Evolutionary conservation across 2,329 filamentous ascomycete genomes (phyloP).

Genomic region (Alternaria gaisen): DNA sequence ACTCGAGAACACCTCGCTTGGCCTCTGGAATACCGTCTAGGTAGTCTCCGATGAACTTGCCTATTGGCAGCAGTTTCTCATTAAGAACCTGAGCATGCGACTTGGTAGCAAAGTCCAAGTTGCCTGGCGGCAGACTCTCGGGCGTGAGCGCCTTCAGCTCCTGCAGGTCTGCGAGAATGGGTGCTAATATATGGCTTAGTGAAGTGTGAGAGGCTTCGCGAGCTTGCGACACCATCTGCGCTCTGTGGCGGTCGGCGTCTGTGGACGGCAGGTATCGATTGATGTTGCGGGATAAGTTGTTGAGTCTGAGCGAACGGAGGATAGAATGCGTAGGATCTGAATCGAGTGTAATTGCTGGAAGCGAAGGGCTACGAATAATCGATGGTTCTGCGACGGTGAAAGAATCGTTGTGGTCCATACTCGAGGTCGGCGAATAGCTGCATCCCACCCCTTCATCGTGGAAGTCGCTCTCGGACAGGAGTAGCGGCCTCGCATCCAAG

Average conservation of each 20-base stretch:
- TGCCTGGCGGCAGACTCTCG: slow-evolving; percentile 18
- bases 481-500: slow-evolving; percentile 1
- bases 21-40: slow-evolving; percentile 2
- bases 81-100: slow-evolving; percentile 25
- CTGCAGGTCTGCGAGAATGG: slow-evolving; percentile 14
- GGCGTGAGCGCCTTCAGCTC: slow-evolving; percentile 19
- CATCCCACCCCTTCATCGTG: neutral
- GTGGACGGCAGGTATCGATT: neutral
- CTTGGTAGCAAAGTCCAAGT: slow-evolving; percentile 12
- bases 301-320: neutral
- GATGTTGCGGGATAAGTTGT: neutral
- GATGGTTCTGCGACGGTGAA: neutral
- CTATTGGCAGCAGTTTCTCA: slow-evolving; percentile 27
- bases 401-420: neutral
- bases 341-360: neutral
- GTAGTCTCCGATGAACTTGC: slow-evolving; percentile 14
- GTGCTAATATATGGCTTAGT: slow-evolving; percentile 14
- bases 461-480: neutral
- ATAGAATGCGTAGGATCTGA: neutral
- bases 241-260: neutral
- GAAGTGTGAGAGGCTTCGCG: neutral
- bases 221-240: neutral
- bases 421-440: neutral
- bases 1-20: slow-evolving; percentile 15
- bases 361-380: slow-evolving; percentile 5